These are phyloP conservation scores for Nitzschia palea DNA, from an alignment of 108 stramenopile genomes.

Conservation along the genomic window DNA sequence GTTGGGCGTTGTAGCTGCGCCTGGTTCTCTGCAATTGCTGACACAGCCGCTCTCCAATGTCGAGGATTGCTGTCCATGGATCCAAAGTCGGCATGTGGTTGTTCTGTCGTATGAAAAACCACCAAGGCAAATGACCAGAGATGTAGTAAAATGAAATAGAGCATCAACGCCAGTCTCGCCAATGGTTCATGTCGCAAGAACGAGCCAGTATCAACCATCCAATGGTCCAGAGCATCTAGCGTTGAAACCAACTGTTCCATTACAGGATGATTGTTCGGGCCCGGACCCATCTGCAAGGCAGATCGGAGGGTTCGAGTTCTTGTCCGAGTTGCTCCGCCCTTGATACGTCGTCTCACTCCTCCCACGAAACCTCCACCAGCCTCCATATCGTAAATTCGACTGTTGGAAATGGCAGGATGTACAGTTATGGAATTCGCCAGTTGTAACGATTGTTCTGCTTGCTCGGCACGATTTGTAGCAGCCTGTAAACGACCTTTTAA, in stretches of 20 bases:
- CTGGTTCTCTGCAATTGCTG: too few relatives aligned
- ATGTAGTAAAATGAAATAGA: slow-evolving; percentile 74
- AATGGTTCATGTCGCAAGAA: slow-evolving; percentile 76
- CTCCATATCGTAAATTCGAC: slow-evolving; percentile 35
- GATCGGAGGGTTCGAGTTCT: slow-evolving; percentile 63
- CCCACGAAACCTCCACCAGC: slow-evolving; percentile 10
- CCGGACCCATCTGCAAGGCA: slow-evolving; percentile 59
- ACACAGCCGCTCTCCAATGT: slow-evolving; percentile 30
- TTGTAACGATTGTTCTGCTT: slow-evolving; percentile 52
- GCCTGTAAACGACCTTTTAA: slow-evolving; percentile 72
- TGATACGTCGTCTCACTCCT: slow-evolving; percentile 29
- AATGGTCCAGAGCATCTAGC: slow-evolving; percentile 72
- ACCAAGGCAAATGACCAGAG: slow-evolving; percentile 83
- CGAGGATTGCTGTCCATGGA: slow-evolving; percentile 41
- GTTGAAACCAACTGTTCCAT: slow-evolving; percentile 61
- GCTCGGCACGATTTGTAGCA: slow-evolving; percentile 52
- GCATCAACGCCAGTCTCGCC: slow-evolving; percentile 64
- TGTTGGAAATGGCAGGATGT: background rate
- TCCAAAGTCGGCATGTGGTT: slow-evolving; percentile 38
- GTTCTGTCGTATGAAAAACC: slow-evolving; percentile 64
- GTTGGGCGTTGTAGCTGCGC: too few relatives aligned
- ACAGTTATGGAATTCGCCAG: background rate
- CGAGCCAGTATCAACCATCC: slow-evolving; percentile 70
- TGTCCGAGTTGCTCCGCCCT: slow-evolving; percentile 30
- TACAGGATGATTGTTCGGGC: slow-evolving; percentile 36